Evolutionary conservation across 345 rosid genomes (phyloP).

Genomic region (Euphorbia pulcherrima): DNA sequence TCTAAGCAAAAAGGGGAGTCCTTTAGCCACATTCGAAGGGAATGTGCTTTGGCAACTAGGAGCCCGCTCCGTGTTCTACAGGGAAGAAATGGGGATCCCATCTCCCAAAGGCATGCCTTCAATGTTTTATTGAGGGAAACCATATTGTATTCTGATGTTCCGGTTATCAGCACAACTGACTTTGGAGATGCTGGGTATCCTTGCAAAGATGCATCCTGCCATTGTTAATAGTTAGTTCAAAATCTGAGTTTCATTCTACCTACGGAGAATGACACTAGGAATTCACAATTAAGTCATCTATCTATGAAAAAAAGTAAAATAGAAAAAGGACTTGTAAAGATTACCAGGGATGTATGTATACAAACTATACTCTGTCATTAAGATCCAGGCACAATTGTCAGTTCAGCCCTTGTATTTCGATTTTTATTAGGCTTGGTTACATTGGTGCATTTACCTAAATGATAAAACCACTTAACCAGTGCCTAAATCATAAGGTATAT

Average conservation of each 20-base stretch:
- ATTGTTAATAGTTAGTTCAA: slow-evolving; percentile 4
- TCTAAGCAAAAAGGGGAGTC: slow-evolving; percentile 95
- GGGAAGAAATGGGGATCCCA: slow-evolving; percentile 94
- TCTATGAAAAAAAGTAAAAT: neutral
- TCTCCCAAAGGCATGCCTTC: slow-evolving; percentile 93
- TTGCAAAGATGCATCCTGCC: slow-evolving; percentile 89
- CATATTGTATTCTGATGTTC: slow-evolving; percentile 78
- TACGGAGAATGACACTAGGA: neutral
- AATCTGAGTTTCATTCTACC: neutral
- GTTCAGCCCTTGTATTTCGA: neutral
- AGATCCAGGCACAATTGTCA: neutral
- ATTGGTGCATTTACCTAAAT: too few species aligned
- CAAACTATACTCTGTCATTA: too few species aligned
- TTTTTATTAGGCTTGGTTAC: too few species aligned
- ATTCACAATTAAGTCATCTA: neutral
- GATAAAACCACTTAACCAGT: too few species aligned
- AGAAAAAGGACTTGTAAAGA: neutral
- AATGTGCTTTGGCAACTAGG: slow-evolving; percentile 84
- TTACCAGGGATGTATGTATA: neutral
- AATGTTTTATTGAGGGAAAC: slow-evolving; percentile 76
- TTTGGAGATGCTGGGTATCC: slow-evolving; percentile 87
- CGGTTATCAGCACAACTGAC: slow-evolving; percentile 83
- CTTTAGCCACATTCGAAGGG: slow-evolving; percentile 95
- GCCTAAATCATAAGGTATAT: too few species aligned
- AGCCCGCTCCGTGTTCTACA: slow-evolving; percentile 77